phyloP scores from a whole-genome alignment of 2,329 filamentous ascomycete genomes.

The Sclerotinia nivalis region DNA sequence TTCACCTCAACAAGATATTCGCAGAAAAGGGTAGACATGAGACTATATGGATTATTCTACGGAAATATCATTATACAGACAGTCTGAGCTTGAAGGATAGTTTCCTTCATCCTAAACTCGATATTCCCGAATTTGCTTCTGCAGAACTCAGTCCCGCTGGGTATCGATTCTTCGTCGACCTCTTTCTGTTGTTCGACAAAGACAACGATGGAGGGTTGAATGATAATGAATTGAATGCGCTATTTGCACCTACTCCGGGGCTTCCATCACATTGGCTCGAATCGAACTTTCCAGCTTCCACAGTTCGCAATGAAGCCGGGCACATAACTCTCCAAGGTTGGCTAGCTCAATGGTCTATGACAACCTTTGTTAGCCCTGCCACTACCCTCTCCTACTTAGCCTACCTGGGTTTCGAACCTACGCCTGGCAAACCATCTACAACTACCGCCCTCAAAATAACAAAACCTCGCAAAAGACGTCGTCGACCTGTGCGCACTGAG shows the following conservation, averaged over 20 bases:
- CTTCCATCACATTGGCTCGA: constrained; percentile 85
- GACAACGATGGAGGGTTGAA: constrained; percentile 96
- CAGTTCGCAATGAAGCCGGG: constrained; percentile 91
- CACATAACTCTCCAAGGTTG: constrained; percentile 96
- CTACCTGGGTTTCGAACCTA: constrained; percentile 89
- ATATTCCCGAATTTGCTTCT: constrained; percentile 88
- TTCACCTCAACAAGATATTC: constrained; percentile 92
- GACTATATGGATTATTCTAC: constrained; percentile 95
- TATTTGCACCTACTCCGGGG: constrained; percentile 93
- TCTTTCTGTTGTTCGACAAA: constrained; percentile 93
- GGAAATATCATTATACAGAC: constrained; percentile 95
- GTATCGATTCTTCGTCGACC: constrained; percentile 95
- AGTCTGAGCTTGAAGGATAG: constrained; percentile 87
- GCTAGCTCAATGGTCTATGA: constrained; percentile 99
- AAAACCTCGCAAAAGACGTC: constrained; percentile 82
- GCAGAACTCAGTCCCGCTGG: constrained; percentile 92
- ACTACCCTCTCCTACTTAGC: constrained; percentile 95
- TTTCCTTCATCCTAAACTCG: constrained; percentile 90
- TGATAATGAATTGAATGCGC: constrained; percentile 75
- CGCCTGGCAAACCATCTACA: constrained; percentile 73
- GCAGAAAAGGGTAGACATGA: constrained; percentile 97
- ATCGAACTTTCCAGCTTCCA: constrained; percentile 86
- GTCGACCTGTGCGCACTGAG: constrained; percentile 80
- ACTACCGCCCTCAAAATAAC: constrained; percentile 89
- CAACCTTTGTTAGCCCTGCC: constrained; percentile 92